Evolutionary conservation across 257 asterid species (phyloP), one percentile per base, ranked within the genome.

Genomic region (Catharanthus roseus): DNA sequence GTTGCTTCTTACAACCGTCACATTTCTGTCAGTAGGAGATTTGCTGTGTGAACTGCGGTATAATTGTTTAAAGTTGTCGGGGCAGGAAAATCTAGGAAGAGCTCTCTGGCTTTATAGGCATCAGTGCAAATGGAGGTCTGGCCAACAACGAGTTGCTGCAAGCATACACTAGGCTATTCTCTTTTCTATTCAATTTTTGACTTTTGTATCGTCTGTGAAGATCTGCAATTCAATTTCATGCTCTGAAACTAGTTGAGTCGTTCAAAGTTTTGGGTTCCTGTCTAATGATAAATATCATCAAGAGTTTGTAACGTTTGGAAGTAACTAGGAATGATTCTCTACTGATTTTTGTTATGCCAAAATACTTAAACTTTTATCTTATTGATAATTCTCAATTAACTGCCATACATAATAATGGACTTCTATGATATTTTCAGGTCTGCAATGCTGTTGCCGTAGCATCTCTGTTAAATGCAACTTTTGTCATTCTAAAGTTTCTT

Each of bases 381-480:
- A 58, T 29, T 13, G 65, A 58, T 57, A 26, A 58, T 3, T 18
- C 41, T 58, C 18, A 6, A 60, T 60, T 24, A 33, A 62, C 45
- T 65, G 9, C 34, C 6, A 34, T 65, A 31, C 18, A 38, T 26
- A 2, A 33, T 29, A n/a, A n/a, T n/a, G 51, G 60, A 15, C 67
- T 57, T 57, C 63, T 50, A 65, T 68, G 38, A 19, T 65, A 42
- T 63, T 42, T 75, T 75, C 83, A 95, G 99, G 93, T 95, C 21
- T 95, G 99, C 74, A 95, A 95, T 80, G 97, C 93, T 71, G 97
- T 91, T 19, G 91, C 96, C 13, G 93, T 95, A 65, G 97, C 95
- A 33, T 84, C 91, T 75, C 81, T 95, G 28, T 90, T 91, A 26
- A 95, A 95, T 74, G 96, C 99, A 56, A 91, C 99, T 13, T 82